phyloP scores from a whole-genome alignment of 2,329 filamentous ascomycete genomes.

The Colletotrichum sp. region DNA sequence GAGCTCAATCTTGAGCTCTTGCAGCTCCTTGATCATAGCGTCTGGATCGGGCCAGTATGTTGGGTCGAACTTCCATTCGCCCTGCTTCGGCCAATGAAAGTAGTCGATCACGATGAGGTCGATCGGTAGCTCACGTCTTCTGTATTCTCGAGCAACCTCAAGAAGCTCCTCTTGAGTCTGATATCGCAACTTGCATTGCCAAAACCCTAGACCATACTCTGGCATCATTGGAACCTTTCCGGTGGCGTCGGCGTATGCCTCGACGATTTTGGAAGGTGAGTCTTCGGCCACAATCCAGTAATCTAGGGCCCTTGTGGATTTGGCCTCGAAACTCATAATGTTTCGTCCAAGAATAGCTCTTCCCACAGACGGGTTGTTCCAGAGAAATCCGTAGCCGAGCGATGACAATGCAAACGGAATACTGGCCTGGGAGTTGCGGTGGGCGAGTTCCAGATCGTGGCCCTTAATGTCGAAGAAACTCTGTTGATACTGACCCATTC shows the following conservation, averaged over 20 bases:
- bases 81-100: constrained; percentile 69
- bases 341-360: constrained; percentile 63
- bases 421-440: constrained; percentile 67
- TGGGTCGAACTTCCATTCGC: constrained; percentile 71
- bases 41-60: constrained; percentile 70
- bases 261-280: constrained; percentile 55
- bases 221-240: constrained; percentile 68
- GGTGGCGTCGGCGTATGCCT: constrained; percentile 57
- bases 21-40: constrained; percentile 67
- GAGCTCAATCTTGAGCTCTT: constrained; percentile 63
- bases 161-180: constrained; percentile 66
- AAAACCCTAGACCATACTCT: constrained; percentile 67
- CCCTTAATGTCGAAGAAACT: constrained; percentile 64
- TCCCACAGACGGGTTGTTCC: constrained; percentile 67
- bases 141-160: constrained; percentile 60
- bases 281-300: constrained; percentile 66
- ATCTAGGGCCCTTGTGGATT: constrained; percentile 58
- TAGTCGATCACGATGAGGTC: constrained; percentile 68
- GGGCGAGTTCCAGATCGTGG: constrained; percentile 63
- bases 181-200: constrained; percentile 69
- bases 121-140: constrained; percentile 55
- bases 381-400: constrained; percentile 63
- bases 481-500: constrained; percentile 71
- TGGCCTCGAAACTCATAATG: constrained; percentile 62
- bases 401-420: constrained; percentile 64